These are phyloP conservation scores for Penicillium samsonianum DNA, from an alignment of 495 filamentous ascomycete species.

Conservation along the genomic window DNA sequence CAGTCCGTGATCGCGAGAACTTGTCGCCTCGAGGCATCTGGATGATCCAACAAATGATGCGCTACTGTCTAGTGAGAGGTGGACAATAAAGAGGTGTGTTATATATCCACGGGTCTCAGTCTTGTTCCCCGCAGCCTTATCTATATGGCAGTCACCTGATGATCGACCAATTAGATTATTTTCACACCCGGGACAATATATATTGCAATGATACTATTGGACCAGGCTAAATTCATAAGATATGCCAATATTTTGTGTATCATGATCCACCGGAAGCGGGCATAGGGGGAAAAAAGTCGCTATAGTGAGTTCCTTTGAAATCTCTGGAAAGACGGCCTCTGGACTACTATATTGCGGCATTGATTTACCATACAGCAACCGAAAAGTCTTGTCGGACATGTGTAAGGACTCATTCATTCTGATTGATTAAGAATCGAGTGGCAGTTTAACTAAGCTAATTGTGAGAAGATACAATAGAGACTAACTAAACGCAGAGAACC, in stretches of 20 bases:
- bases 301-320: neutral
- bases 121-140: constrained; percentile 4
- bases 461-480: neutral
- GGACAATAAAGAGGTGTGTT: neutral
- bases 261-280: neutral
- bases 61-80: neutral
- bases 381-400: neutral
- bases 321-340: neutral
- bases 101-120: neutral
- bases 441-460: neutral
- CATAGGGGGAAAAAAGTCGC: neutral
- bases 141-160: constrained; percentile 2
- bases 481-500: neutral
- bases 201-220: neutral
- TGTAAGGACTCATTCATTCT: neutral
- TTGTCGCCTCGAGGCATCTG: constrained; percentile 10
- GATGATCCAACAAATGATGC: neutral
- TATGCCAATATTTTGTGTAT: neutral
- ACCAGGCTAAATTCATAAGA: neutral
- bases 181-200: neutral
- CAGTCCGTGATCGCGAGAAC: constrained; percentile 27
- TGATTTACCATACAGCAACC: neutral
- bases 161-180: neutral
- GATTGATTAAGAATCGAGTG: neutral
- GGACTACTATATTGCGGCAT: neutral